Base-by-base conservation (phyloP, 129 eudicot genomes). In the Pseudognaphalium luteoalbum region DNA sequence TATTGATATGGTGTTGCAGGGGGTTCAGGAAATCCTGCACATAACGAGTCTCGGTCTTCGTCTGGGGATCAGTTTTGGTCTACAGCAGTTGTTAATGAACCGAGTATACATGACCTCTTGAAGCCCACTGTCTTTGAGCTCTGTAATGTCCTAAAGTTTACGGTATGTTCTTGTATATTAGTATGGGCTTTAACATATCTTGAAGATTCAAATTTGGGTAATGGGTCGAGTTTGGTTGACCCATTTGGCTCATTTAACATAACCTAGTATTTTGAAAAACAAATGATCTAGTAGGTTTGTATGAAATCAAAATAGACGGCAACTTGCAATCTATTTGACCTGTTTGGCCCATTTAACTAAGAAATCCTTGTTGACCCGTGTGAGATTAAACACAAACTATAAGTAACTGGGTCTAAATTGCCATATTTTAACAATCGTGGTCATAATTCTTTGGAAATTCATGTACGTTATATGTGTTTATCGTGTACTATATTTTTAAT, bases 71-170 rank as follows among this genome's bases (percentile, higher is more conserved):
- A 59, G 41, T 67, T 66, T 30, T 71, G 80, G 71, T 76, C 79
- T 41, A 30, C 59, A 11, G 39, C 69, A 16, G 68, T 73, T 66
- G 29, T 71, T 60, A 61, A 51, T 58, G 81, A 80, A 59, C 61
- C 19, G 21, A 59, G 74, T 73, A 70, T 87, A 64, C 80, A 77
- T 82, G 74, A 63, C 41, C 68, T 57, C 51, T 60, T 87, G 70
- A 86, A 81, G 75, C 81, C 86, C 11, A 83, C 79, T 22, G 85
- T 87, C 50, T 61, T 56, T 66, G 81, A 80, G 72, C 93, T 93
- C 35, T 90, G 89, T 70, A 77, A 79, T 33, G 30, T 70, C 52
- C 84, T 93, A 64, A 77, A 78, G 32, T 80, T 90, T 62, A 35
- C 92, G 82, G 98, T 93, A 90, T 58, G 87, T 72, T 76, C 64